Evolutionary conservation across 257 asterid species (phyloP).

Genomic region (Verbena officinalis): DNA sequence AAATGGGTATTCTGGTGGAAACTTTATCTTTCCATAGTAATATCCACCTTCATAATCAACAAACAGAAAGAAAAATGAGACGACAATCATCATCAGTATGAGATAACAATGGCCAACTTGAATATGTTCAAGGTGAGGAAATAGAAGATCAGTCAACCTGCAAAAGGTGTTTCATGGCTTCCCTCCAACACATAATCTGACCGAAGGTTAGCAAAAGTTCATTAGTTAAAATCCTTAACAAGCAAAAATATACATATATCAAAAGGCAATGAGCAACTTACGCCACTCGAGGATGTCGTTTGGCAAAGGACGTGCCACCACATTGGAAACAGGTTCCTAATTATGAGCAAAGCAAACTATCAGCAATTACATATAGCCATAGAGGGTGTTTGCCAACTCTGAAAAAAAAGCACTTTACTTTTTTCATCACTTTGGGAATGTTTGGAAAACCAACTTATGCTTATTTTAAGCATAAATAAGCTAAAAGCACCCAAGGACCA

Average conservation of each 20-base stretch:
- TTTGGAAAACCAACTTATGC: no score
- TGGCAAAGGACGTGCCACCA: constrained; percentile 93
- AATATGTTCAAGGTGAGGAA: constrained; percentile 20
- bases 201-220: constrained; percentile 24
- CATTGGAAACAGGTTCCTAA: constrained; percentile 96
- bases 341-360: constrained; percentile 27
- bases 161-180: constrained; percentile 97
- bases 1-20: constrained; percentile 95
- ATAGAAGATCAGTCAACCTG: constrained; percentile 62
- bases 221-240: constrained; percentile 4
- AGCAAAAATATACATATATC: neutral
- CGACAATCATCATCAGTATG: constrained; percentile 24
- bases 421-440: no score
- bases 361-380: constrained; percentile 16
- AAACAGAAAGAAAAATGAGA: constrained; percentile 20
- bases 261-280: constrained; percentile 48
- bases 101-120: no score
- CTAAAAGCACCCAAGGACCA: no score
- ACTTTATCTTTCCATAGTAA: constrained; percentile 93
- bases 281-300: constrained; percentile 99
- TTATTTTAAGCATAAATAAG: no score
- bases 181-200: constrained; percentile 99
- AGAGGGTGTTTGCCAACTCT: no score
- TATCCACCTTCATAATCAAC: constrained; percentile 68
- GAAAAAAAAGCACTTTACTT: no score